Conservation (phyloP, 1,284 basidiomycete species). For the Leccinum pseudoinsigne region DNA sequence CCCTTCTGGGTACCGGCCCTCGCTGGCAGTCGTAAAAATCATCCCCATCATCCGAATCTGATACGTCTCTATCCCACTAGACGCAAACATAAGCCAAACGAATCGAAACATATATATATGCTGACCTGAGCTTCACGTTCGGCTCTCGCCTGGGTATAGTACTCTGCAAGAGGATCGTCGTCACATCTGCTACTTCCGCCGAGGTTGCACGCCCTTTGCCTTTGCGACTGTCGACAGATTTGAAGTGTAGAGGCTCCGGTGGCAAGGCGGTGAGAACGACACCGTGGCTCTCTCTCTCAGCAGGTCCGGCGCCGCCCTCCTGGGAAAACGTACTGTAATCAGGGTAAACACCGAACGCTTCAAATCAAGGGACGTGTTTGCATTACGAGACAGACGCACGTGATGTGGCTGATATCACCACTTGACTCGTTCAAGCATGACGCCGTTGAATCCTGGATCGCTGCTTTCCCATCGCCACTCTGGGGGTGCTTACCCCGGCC, state of each 20-base stretch:
- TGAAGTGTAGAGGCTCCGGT: conserved; percentile 28
- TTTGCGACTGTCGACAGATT: conserved; percentile 9
- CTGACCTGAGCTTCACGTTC: conserved; percentile 46
- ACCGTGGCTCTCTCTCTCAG: neutral
- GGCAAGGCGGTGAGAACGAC: conserved; percentile 25
- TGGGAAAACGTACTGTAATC: conserved; percentile 37
- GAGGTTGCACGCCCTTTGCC: conserved; percentile 2
- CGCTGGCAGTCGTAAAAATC: conserved; percentile 3
- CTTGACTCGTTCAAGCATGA: conserved; percentile 9
- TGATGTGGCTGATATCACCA: conserved; percentile 39
- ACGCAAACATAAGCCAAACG: neutral
- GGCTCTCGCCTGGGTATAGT: conserved; percentile 56
- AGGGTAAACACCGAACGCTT: conserved; percentile 3
- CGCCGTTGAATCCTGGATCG: neutral
- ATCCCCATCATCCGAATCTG: conserved; percentile 27
- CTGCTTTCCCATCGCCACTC: neutral
- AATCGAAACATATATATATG: neutral
- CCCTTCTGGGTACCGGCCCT: conserved; percentile 16
- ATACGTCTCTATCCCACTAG: conserved; percentile 27
- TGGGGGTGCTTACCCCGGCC: conserved; percentile 2
- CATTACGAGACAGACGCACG: conserved; percentile 32
- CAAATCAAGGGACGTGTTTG: neutral
- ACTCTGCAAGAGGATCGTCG: conserved; percentile 62
- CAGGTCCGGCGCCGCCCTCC: conserved; percentile 11
- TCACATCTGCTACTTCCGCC: conserved; percentile 4